phyloP scores from a whole-genome alignment of 1,284 basidiomycete species.

The Papiliotrema flavescens region DNA sequence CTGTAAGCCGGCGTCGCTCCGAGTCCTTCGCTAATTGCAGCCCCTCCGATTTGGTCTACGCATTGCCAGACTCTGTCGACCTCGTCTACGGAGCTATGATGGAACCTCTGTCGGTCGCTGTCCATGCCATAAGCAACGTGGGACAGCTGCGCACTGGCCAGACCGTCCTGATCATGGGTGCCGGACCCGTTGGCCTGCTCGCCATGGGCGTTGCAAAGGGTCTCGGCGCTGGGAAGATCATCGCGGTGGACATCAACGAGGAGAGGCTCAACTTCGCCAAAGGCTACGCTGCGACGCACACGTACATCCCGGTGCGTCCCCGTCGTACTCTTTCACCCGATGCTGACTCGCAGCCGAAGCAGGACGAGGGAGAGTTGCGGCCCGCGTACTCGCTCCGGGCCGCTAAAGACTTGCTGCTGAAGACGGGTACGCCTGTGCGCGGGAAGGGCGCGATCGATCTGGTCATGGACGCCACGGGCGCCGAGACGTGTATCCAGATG shows the following conservation, averaged over 20 bases:
- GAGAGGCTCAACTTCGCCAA: conserved; percentile 82
- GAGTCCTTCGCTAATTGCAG: conserved; percentile 21
- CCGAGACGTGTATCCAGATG: conserved; percentile 61
- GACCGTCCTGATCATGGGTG: conserved; percentile 76
- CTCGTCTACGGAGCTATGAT: conserved; percentile 60
- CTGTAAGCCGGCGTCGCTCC: conserved; percentile 15
- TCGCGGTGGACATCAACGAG: conserved; percentile 81
- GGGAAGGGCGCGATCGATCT: conserved; percentile 56
- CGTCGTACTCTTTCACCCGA: neutral
- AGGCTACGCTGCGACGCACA: conserved; percentile 79
- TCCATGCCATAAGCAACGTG: conserved; percentile 79
- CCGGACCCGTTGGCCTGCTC: conserved; percentile 85
- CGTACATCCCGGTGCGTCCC: conserved; percentile 59
- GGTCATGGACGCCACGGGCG: conserved; percentile 60
- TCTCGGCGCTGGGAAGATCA: conserved; percentile 71
- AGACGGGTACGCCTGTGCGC: conserved; percentile 50
- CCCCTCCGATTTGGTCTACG: conserved; percentile 43
- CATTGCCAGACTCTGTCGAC: conserved; percentile 47
- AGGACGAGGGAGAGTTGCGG: conserved; percentile 23
- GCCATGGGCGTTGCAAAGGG: conserved; percentile 91
- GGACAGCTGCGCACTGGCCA: conserved; percentile 69
- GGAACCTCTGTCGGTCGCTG: conserved; percentile 88
- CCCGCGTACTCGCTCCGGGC: conserved; percentile 57
- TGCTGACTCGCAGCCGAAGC: conserved; percentile 19
- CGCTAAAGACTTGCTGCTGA: conserved; percentile 49